A percentile compares a stretch with the other conserved stretches of the same genome.
Conservation (phyloP, 192 early-diverging fungal species). For the Paraglomus brasilianum region DNA sequence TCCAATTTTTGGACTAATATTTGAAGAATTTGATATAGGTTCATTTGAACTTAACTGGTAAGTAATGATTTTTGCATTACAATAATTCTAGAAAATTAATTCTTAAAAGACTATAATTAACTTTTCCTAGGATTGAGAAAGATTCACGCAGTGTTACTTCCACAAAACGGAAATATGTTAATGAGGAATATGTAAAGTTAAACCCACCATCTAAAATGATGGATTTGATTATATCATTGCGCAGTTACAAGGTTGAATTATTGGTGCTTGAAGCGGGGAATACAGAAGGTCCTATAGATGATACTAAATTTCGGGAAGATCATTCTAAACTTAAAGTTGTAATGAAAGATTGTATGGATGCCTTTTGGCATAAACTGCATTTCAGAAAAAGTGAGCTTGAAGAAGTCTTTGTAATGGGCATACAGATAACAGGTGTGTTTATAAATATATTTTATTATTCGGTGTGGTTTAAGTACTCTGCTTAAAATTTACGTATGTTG, state of each 20-base stretch:
- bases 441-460: conserved; percentile 14
- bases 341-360: conserved; percentile 14
- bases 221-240: conserved; percentile 17
- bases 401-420: conserved; percentile 13
- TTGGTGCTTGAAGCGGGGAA: conserved; percentile 24
- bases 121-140: conserved; percentile 22
- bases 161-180: conserved; percentile 14
- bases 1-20: conserved; percentile 5
- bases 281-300: conserved; percentile 15
- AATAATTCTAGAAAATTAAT: conserved; percentile 8
- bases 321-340: conserved; percentile 19
- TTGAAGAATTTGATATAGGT: conserved; percentile 23
- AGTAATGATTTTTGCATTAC: conserved; percentile 2
- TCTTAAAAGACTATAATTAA: too few relatives aligned
- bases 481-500: conserved; percentile 14
- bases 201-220: conserved; percentile 1
- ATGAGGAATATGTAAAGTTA: conserved; percentile 18
- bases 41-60: conserved; percentile 26
- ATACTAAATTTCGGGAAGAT: conserved; percentile 11
- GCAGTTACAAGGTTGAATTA: conserved; percentile 8
- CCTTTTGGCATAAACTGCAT: conserved; percentile 24
- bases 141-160: conserved; percentile 16
- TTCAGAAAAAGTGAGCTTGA: conserved; percentile 25
- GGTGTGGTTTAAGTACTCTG: conserved; percentile 9
- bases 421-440: conserved; percentile 24